Conservation (phyloP, 1,284 basidiomycete species). For the Agroathelia rolfsii region DNA sequence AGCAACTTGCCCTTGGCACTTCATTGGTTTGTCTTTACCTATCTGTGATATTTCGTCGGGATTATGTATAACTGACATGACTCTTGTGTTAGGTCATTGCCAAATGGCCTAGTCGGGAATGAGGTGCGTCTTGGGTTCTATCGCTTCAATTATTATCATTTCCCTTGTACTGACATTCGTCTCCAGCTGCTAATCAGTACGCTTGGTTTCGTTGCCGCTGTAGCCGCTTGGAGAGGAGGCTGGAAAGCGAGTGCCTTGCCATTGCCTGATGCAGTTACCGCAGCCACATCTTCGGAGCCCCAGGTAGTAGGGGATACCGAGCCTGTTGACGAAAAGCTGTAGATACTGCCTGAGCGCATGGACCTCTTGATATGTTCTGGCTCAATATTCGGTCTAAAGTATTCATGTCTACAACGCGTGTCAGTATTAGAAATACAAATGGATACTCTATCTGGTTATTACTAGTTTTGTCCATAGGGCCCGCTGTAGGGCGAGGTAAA, state of each 20-base stretch:
- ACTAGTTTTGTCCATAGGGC: too few relatives aligned
- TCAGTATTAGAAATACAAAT: too few relatives aligned
- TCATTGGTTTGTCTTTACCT: constrained; percentile 57
- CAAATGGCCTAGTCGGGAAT: constrained; percentile 55
- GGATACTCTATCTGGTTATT: too few relatives aligned
- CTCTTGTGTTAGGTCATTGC: constrained; percentile 46
- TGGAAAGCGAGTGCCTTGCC: constrained; percentile 65
- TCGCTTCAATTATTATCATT: constrained; percentile 2
- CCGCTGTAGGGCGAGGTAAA: too few relatives aligned
- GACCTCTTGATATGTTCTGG: too few relatives aligned
- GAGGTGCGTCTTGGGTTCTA: constrained; percentile 32
- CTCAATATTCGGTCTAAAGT: too few relatives aligned
- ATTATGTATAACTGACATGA: constrained; percentile 4
- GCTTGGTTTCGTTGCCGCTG: constrained; percentile 53
- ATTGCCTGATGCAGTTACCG: too few relatives aligned
- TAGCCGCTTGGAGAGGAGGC: constrained; percentile 59
- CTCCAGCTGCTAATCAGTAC: constrained; percentile 49
- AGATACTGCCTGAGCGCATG: too few relatives aligned
- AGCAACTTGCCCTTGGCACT: constrained; percentile 73
- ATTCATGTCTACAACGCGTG: too few relatives aligned
- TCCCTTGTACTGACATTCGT: constrained; percentile 6
- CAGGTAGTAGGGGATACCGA: too few relatives aligned
- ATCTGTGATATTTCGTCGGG: constrained; percentile 1
- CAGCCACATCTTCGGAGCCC: too few relatives aligned
- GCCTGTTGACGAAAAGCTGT: too few relatives aligned